A percentile compares a stretch with the other conserved stretches of the same genome.
These are phyloP conservation scores for Malus domestica DNA, from an alignment of 306 rosid species.

Conservation along the genomic window ASM211411v1 NC_041804.1:16244501-16245000, in stretches of 20 bases:
- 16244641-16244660: neutral
- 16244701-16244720: neutral
- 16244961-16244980: neutral
- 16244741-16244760: neutral
- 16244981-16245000: neutral
- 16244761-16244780: neutral
- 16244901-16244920: neutral
- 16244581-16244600: neutral
- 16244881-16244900: neutral
- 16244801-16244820: neutral
- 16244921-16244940: neutral
- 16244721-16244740: neutral
- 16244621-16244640: neutral
- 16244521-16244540: neutral
- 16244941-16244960: neutral
- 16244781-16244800: neutral
- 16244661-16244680: neutral
- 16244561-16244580: neutral
- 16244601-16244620: neutral
- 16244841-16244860: neutral
- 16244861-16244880: no score
- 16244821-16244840: neutral
- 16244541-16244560: neutral
- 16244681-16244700: neutral
- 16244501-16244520: neutral